Base-by-base conservation (phyloP, 371 early-diverging fungal genomes). In the Lichtheimia ornata region DNA sequence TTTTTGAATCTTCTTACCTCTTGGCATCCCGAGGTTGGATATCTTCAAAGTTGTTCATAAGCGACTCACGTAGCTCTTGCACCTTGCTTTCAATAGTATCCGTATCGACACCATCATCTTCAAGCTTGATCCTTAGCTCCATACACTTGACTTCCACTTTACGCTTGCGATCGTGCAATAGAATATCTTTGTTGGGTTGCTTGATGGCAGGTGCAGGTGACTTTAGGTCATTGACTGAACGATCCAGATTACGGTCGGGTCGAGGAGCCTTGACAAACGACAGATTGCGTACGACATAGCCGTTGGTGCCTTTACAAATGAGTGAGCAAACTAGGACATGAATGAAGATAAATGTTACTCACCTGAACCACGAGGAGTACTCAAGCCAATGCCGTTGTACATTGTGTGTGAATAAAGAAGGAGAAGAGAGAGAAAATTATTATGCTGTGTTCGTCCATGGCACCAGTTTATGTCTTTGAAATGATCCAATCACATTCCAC, bases 351-450 rank as follows among this genome's bases (percentile, higher is more conserved):
- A 86, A 22, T 22, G 89, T 5, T 0, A 56, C 28, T 63, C 74
- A 64, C 97, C 97, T 56, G 91, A 92, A 27, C 98, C 98, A 63
- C 98, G 86, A 22, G 96, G 87, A 2, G 97, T 97, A 27, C 81
- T 71, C 25, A 98, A 86, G n/a, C 98, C 98, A 61, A 94, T 92
- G 61, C 93, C 93, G 81, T 92, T 92, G 62, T 94, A 94, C 91
- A 91, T 91, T 40, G 35, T 35, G 35, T 28, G 28, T 59, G 25
- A 13, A 30, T 40, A 25, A 45, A 43, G 55, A 52, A 22, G 1
- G 17, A 41, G 13, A 45, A 20, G 5, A 97, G n/a, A 97, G n/a
- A 25, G 20, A 27, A 27, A 52, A 9, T 35, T 35, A 11, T 35
- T 35, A 35, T 35, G 35, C 35, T 0, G 35, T 35, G 35, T 11